Base-by-base conservation (phyloP, 352 stramenopile species). In the Globisporangium yorkense region DNA sequence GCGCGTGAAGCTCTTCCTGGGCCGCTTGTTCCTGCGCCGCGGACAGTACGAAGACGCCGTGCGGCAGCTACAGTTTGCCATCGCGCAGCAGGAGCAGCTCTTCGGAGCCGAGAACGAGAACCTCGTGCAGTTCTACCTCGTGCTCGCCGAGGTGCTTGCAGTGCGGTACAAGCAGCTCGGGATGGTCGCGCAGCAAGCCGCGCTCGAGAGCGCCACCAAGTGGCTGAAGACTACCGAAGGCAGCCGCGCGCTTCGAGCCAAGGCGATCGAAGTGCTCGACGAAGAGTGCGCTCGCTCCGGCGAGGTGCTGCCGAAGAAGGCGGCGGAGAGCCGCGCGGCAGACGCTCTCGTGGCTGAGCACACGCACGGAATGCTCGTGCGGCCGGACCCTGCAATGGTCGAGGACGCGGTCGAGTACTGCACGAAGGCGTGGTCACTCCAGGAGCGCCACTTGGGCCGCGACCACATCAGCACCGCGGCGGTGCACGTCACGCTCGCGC, bases 361-460 rank as follows among this genome's bases (percentile, higher is more conserved):
- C 24, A 62, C 68, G 12, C 24, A 62, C 2, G 63, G 68, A 4
- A 61, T 73, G 37, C 58, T 68, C 12, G 59, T 67, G 10, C 61
- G 44, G 10, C 60, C 59, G 3, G 71, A 75, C 40, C 46, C 69
- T 10, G 56, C 68, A 3, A 51, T 75, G 43, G 72, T 86, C 41
- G 78, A 91, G 1, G 81, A 88, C 10, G 81, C 78, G 0, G 52
- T 87, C n/a, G 81, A 91, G 57, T 73, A 68, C 43, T 89, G 76
- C 56, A 77, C 63, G 35, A 87, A 86, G 49, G 77, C 79, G 4
- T 90, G 76, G 76, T 71, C 71, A 18, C 48, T 90, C 3, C 76
- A 88, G 29, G 74, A 90, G 48, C 50, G 63, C 20, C 60, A 72
- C 16, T 67, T 66, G 52, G 77, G 80, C n/a, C 58, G 62, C 1